Percentiles rank a stretch among this genome's conserved stretches.
phyloP scores from a whole-genome alignment of 257 asterid genomes.

The Solanum bulbocastanum region DNA sequence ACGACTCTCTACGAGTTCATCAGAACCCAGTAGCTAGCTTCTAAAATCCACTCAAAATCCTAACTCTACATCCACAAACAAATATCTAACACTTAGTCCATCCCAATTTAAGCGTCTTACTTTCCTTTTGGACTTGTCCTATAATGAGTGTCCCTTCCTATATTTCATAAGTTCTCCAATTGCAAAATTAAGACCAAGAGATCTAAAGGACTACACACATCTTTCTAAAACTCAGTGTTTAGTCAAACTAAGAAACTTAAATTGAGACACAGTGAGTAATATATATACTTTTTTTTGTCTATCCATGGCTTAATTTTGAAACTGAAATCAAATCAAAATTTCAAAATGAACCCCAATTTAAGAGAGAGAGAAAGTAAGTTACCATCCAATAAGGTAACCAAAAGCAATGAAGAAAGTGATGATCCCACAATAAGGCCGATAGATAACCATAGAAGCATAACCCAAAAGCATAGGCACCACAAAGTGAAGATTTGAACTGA shows the following conservation, averaged over 20 bases:
- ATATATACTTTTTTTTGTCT: neutral
- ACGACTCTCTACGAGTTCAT: neutral
- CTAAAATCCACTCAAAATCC: neutral
- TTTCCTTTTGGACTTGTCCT: neutral
- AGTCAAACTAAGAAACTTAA: neutral
- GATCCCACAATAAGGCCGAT: conserved; percentile 59
- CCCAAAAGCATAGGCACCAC: conserved; percentile 77
- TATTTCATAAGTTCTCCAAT: neutral
- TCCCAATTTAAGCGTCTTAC: neutral
- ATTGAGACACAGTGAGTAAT: neutral
- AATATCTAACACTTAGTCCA: neutral
- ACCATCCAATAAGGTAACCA: conserved; percentile 99
- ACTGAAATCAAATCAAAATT: neutral
- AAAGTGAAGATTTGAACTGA: conserved; percentile 85
- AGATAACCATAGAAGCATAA: conserved; percentile 66
- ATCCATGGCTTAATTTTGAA: neutral
- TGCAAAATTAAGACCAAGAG: neutral
- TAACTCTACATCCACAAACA: neutral
- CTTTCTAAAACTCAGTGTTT: neutral
- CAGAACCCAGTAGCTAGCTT: neutral
- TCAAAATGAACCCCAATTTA: neutral
- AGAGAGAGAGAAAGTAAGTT: neutral
- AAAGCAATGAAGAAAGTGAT: conserved; percentile 66
- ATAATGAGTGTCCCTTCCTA: neutral
- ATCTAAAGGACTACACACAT: neutral